These are phyloP conservation scores for Xylariomycetidae sp. DNA, from an alignment of 2,329 filamentous ascomycete species.

Conservation along the genomic window DNA sequence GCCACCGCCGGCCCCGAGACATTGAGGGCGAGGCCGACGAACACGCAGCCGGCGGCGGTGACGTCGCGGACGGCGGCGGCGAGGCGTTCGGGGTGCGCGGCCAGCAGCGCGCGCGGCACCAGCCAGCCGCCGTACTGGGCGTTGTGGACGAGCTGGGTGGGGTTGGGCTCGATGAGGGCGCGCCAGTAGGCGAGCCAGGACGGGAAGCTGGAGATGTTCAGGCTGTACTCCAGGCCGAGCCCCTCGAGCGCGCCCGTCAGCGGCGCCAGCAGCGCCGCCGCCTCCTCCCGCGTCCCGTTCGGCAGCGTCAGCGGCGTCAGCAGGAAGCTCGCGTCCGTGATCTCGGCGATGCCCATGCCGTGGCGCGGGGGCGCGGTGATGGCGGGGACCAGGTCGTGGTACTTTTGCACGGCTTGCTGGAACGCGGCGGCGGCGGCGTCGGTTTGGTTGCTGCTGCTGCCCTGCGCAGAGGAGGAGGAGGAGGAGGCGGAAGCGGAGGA, in stretches of 20 bases:
- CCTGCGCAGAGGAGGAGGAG: conserved; percentile 1
- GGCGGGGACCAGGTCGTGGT: too few relatives aligned
- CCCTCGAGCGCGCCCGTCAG: conserved; percentile 3
- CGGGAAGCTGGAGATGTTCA: neutral
- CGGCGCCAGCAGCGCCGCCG: neutral
- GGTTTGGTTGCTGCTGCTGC: too few relatives aligned
- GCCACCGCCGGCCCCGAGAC: conserved; percentile 1
- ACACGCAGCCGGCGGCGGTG: conserved; percentile 1
- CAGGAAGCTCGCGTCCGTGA: too few relatives aligned
- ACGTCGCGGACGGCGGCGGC: neutral
- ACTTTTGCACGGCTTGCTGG: too few relatives aligned
- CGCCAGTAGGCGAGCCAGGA: conserved; percentile 3
- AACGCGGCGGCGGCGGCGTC: too few relatives aligned
- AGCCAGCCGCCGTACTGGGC: conserved; percentile 3
- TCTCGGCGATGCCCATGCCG: neutral
- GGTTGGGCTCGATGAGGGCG: conserved; percentile 4
- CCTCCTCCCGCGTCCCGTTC: neutral
- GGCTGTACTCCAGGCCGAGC: conserved; percentile 4
- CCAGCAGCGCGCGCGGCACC: conserved; percentile 4
- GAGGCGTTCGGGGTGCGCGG: neutral
- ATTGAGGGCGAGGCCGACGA: conserved; percentile 6
- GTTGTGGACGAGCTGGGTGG: conserved; percentile 2
- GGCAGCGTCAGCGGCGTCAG: conserved; percentile 3
- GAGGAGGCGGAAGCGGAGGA: neutral
- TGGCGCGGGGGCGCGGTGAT: neutral